Evolutionary conservation across 2,329 filamentous ascomycete species (phyloP).

Genomic region (Trichophyton equinum): DNA sequence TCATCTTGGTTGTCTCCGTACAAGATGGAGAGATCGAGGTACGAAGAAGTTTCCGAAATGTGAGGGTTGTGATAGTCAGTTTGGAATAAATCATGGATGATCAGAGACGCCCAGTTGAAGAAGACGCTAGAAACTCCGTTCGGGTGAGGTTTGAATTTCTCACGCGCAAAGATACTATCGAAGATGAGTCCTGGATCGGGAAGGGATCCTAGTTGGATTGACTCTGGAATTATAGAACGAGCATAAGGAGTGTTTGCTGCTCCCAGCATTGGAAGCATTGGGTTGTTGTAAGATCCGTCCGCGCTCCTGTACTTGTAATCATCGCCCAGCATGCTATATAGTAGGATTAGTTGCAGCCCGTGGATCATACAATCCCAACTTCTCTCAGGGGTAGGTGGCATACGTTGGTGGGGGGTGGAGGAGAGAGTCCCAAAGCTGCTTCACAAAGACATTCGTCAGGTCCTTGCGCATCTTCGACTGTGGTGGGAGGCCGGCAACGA

Average conservation of each 20-base stretch:
- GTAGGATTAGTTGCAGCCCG: conserved; percentile 14
- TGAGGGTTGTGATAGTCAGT: conserved; percentile 25
- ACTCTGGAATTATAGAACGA: conserved; percentile 15
- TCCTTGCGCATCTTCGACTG: conserved; percentile 49
- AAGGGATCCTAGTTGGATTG: conserved; percentile 13
- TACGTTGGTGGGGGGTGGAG: conserved; percentile 61
- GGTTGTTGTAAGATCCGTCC: conserved; percentile 20
- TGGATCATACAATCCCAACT: conserved; percentile 6
- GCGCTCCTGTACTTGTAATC: conserved; percentile 22
- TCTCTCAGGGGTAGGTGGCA: conserved; percentile 21
- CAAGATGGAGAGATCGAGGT: conserved; percentile 36
- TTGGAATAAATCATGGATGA: conserved; percentile 41
- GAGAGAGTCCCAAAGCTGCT: conserved; percentile 57
- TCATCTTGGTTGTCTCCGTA: conserved; percentile 30
- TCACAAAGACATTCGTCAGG: conserved; percentile 56
- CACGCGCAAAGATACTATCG: conserved; percentile 38
- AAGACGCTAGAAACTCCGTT: conserved; percentile 37
- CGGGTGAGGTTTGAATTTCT: conserved; percentile 25
- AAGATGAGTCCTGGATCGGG: conserved; percentile 21
- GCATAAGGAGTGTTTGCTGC: conserved; percentile 20
- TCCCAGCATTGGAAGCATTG: conserved; percentile 17
- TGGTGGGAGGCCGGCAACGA: conserved; percentile 52
- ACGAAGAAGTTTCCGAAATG: conserved; percentile 33
- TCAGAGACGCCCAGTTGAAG: conserved; percentile 40
- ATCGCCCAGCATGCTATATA: conserved; percentile 22